These are phyloP conservation scores for Chalciporus sp. DNA, from an alignment of 1,284 basidiomycete species.

Conservation along the genomic window DNA sequence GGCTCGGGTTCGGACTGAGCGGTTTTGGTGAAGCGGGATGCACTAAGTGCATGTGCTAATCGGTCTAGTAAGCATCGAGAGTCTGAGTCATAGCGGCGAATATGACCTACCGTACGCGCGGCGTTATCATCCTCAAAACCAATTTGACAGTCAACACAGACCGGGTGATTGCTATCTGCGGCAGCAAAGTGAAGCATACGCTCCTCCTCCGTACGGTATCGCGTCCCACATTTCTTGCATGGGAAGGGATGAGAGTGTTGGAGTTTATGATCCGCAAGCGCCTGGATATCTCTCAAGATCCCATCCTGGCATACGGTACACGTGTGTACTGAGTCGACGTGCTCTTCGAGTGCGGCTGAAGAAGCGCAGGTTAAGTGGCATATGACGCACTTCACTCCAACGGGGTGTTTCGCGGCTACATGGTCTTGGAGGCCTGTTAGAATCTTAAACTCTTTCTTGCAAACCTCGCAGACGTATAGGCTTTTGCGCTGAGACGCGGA, in stretches of 20 bases:
- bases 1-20: constrained; percentile 8
- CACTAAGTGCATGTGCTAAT: constrained; percentile 20
- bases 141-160: constrained; percentile 25
- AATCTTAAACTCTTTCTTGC: constrained; percentile 29
- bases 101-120: constrained; percentile 23
- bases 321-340: constrained; percentile 28
- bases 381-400: constrained; percentile 23
- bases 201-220: constrained; percentile 33
- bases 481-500: constrained; percentile 12
- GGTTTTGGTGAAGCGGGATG: constrained; percentile 16
- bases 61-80: constrained; percentile 14
- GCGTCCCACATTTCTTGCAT: constrained; percentile 31
- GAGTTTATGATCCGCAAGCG: constrained; percentile 31
- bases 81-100: constrained; percentile 10
- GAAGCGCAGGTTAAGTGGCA: constrained; percentile 29
- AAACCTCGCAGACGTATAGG: constrained; percentile 24
- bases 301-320: constrained; percentile 31
- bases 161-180: constrained; percentile 28
- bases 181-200: constrained; percentile 26
- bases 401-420: constrained; percentile 29
- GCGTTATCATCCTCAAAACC: constrained; percentile 33
- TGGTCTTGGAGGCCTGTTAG: constrained; percentile 28
- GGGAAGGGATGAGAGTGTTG: constrained; percentile 30
- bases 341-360: constrained; percentile 25
- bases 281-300: constrained; percentile 28